Conservation (phyloP, 805 yeast genomes). For the Wickerhamomyces subpelliculosus region DNA sequence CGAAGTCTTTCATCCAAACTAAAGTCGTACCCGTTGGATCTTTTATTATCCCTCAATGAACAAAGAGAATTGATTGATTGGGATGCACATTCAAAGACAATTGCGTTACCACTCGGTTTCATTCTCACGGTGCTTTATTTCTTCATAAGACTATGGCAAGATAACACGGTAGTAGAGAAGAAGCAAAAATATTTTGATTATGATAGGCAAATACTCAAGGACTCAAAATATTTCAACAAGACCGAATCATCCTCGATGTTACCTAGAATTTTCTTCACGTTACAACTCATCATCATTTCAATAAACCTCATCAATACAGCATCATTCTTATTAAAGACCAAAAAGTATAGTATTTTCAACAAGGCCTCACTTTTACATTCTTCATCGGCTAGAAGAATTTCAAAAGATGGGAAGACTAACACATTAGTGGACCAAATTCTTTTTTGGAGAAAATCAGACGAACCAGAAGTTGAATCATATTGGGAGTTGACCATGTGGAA, state of each 20-base stretch:
- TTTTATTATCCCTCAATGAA: conserved; percentile 18
- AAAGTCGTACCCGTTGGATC: conserved; percentile 20
- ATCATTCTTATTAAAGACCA: conserved; percentile 17
- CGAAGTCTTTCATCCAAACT: conserved; percentile 12
- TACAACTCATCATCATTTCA: conserved; percentile 10
- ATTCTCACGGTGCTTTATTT: conserved; percentile 17
- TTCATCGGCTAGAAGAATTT: conserved; percentile 15
- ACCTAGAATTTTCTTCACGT: conserved; percentile 1
- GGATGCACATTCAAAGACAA: conserved; percentile 18
- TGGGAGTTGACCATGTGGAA: conserved; percentile 63
- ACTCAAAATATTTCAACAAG: conserved; percentile 15
- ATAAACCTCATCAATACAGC: conserved; percentile 16
- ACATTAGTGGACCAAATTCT: neutral
- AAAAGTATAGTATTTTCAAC: conserved; percentile 18
- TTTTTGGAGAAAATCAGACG: conserved; percentile 2
- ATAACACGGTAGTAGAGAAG: conserved; percentile 6
- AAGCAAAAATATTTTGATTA: conserved; percentile 5
- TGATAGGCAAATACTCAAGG: conserved; percentile 9
- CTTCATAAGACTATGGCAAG: conserved; percentile 19
- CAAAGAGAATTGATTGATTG: conserved; percentile 22
- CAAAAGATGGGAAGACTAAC: conserved; percentile 1
- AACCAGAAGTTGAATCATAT: conserved; percentile 22
- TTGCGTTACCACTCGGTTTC: conserved; percentile 21
- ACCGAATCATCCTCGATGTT: conserved; percentile 3
- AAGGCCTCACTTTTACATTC: conserved; percentile 11